A percentile compares a stretch with the other conserved stretches of the same genome.
These are phyloP conservation scores for Cercospora sp. DNA, from an alignment of 2,329 filamentous ascomycete genomes.

Conservation along the genomic window DNA sequence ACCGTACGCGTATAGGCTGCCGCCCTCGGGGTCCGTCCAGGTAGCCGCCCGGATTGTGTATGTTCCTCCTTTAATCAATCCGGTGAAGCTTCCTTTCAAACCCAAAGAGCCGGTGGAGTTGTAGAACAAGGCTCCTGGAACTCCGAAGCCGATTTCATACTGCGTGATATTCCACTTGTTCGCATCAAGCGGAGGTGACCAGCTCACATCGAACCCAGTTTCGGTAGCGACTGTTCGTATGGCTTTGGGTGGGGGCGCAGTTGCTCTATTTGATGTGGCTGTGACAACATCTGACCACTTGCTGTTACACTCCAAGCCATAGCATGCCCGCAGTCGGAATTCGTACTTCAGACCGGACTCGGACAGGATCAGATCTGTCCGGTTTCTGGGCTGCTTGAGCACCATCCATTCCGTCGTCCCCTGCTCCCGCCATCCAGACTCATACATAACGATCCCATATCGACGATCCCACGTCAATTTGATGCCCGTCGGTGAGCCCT, in stretches of 20 bases:
- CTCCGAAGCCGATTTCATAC: neutral
- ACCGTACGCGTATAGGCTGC: neutral
- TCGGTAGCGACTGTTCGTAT: neutral
- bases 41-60: neutral
- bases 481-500: slow-evolving; percentile 1
- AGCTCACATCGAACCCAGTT: slow-evolving; percentile 1
- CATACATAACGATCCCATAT: slow-evolving; percentile 9
- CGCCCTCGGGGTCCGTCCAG: slow-evolving; percentile 1
- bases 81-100: neutral
- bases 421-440: neutral
- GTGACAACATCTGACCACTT: slow-evolving; percentile 4
- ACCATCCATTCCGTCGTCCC: neutral
- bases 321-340: slow-evolving; percentile 10
- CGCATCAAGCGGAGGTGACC: neutral
- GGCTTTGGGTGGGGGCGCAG: neutral
- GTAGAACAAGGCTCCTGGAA: neutral
- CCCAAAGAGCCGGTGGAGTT: neutral
- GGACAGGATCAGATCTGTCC: neutral
- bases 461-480: slow-evolving; percentile 9
- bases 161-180: slow-evolving; percentile 2
- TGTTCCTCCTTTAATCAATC: neutral
- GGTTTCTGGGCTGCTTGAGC: neutral
- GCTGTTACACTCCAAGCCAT: neutral
- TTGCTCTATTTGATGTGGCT: neutral
- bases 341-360: slow-evolving; percentile 1